Conservation (phyloP, 1,284 basidiomycete genomes). For the Ganoderma multipileum region DNA sequence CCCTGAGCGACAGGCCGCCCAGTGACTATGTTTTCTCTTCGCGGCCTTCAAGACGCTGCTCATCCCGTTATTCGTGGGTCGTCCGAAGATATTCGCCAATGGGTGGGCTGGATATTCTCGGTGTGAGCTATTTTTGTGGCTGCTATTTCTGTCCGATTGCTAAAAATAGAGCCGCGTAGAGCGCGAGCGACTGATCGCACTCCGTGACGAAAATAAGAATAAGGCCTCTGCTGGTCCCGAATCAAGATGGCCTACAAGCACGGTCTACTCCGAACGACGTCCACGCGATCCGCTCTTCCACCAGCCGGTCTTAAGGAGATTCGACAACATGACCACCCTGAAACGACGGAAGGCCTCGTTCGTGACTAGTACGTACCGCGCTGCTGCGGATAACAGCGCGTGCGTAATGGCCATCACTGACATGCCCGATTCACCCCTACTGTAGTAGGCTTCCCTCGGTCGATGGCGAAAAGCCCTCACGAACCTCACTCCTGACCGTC, state of each 20-base stretch:
- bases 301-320: not conserved
- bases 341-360: not conserved
- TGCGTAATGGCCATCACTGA: not conserved
- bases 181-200: not conserved
- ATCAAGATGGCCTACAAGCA: not conserved
- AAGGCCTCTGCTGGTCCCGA: not conserved
- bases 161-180: constrained; percentile 14
- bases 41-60: constrained; percentile 21
- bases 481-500: not conserved
- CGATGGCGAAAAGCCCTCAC: not conserved
- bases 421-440: not conserved
- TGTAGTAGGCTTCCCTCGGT: too few species aligned
- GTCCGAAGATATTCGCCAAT: constrained; percentile 18
- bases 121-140: constrained; percentile 18
- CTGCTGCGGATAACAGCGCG: not conserved
- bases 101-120: constrained; percentile 11
- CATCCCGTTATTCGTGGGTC: constrained; percentile 1
- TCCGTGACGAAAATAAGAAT: constrained; percentile 12
- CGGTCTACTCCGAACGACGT: not conserved
- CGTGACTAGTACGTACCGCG: not conserved
- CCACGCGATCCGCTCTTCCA: not conserved
- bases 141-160: constrained; percentile 13
- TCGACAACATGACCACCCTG: not conserved
- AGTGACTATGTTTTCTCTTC: constrained; percentile 2
- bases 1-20: constrained; percentile 9